Base-by-base conservation (phyloP, 768 basidiomycete genomes). In the Rhodotorula taiwanensis region DNA sequence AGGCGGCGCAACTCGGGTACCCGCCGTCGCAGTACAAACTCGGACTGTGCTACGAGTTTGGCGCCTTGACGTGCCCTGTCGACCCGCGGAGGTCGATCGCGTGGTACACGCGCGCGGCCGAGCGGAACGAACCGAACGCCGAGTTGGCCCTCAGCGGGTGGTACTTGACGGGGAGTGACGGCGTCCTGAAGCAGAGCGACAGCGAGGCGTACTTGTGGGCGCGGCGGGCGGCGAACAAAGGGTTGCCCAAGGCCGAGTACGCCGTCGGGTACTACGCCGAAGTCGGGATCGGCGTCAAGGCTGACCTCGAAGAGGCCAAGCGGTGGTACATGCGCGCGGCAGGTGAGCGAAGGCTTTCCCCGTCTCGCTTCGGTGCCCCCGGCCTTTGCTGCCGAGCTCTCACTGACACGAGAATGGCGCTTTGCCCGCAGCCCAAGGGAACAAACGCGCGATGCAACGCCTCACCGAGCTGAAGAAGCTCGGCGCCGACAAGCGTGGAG, bases 161-260 rank as follows among this genome's bases (percentile, higher is more conserved):
- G 95, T 99, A 98, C 78, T 78, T 99, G 65, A 98, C 94, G 0
- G 90, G 90, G 5, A 89, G 85, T 74, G 94, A 98, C 72, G 89
- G 89, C 4, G 89, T 98, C 3, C 77, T 99, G 72, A 95, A 95
- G 77, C 95, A 98, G 79, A 92, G 89, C 72, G 95, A 99, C 76
- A 88, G 87, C 4, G 95, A 99, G 75, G 95, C 95, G n/a, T 99
- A 95, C 76, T 76, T 99, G 44, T 99, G 95, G 95, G 95, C 94
- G 16, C 81, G 93, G 36, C 83, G 89, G 57, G 92, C 93, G 23
- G 95, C 92, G 28, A 95, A 97, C 76, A 97, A 95, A 76, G 95
- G 94, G 10, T 74, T 95, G 71, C 87, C 87, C 74, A 97, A 95
- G 76, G 95, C 95, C 0, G 95, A 99, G 76, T 99, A 97, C 77